Evolutionary conservation across 2,329 filamentous ascomycete species (phyloP).

Genomic region (Ascosphaera pollenicola): DNA sequence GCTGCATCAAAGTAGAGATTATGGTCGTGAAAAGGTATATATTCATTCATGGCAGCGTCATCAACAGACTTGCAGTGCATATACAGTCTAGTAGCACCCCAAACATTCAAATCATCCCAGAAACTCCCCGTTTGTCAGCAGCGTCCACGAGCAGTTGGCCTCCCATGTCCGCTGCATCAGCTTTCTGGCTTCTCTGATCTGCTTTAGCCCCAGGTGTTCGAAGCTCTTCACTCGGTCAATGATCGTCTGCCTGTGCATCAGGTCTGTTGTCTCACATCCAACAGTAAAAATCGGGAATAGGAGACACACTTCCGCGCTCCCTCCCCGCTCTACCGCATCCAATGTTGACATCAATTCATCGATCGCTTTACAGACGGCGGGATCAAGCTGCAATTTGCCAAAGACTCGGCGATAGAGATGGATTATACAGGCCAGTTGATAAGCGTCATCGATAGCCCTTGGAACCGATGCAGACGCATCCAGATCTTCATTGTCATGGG

Average conservation of each 20-base stretch:
- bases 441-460: slow-evolving; percentile 49
- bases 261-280: slow-evolving; percentile 46
- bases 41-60: no score
- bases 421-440: slow-evolving; percentile 57
- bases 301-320: slow-evolving; percentile 50
- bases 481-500: slow-evolving; percentile 18
- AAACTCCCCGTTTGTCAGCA: slow-evolving; percentile 18
- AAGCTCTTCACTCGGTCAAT: slow-evolving; percentile 43
- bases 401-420: slow-evolving; percentile 56
- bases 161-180: slow-evolving; percentile 21
- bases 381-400: slow-evolving; percentile 33
- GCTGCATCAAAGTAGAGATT: no score
- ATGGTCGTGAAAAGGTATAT: no score
- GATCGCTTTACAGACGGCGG: slow-evolving; percentile 41
- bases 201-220: slow-evolving; percentile 54
- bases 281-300: slow-evolving; percentile 69
- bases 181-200: slow-evolving; percentile 25
- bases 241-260: slow-evolving; percentile 34
- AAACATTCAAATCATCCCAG: no score
- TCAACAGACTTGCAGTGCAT: no score
- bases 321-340: slow-evolving; percentile 38
- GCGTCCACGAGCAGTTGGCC: slow-evolving; percentile 16
- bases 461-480: slow-evolving; percentile 22
- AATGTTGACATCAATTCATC: slow-evolving; percentile 40
- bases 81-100: no score